Evolutionary conservation across 129 eudicot species (phyloP), one percentile per base, ranked within the genome.

Genomic region (Mikania micrantha): DNA sequence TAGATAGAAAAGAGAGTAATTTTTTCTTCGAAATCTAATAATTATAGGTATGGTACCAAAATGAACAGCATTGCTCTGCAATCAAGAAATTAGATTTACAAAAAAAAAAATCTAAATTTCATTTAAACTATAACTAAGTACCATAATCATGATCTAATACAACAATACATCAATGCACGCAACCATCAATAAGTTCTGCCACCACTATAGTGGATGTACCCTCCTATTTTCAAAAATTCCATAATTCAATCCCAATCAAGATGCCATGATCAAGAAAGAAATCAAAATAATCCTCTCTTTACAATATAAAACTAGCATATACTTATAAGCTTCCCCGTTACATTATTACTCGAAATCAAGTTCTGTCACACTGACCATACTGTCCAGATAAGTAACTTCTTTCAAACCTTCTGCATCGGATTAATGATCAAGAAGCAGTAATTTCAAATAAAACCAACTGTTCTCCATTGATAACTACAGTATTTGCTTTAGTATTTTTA

Each of bases 241-340:
- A 39, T 6, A 53, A 39, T 32, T 67, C 48, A 31, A 31, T 49
- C 53, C n/a, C 25, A 71, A 60, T 42, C 76, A 20, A 59, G 41
- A 45, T 71, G 59, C 24, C 45, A n/a, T 58, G 75, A 71, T 56
- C 74, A 69, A 7, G 39, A 70, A 38, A 56, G 22, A 35, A 53
- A 27, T 2, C 24, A 22, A 36, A 12, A 12, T 3, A 13, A 49
- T 48, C n/a, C n/a, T n/a, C n/a, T n/a, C n/a, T n/a, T n/a, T n/a
- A n/a, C n/a, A n/a, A n/a, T n/a, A n/a, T n/a, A n/a, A n/a, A n/a
- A 52, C 27, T 5, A 45, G 7, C 35, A 25, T 41, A 70, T 70
- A 28, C 74, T n/a, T 11, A 1, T 29, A 49, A 34, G 12, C 65
- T 36, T 49, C 66, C 35, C 4, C 4, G 48, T 31, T 32, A 67